Evolutionary conservation across 163 green algal species (phyloP), one percentile per base, ranked within the genome.

Genomic region (Chloroidium sp.): DNA sequence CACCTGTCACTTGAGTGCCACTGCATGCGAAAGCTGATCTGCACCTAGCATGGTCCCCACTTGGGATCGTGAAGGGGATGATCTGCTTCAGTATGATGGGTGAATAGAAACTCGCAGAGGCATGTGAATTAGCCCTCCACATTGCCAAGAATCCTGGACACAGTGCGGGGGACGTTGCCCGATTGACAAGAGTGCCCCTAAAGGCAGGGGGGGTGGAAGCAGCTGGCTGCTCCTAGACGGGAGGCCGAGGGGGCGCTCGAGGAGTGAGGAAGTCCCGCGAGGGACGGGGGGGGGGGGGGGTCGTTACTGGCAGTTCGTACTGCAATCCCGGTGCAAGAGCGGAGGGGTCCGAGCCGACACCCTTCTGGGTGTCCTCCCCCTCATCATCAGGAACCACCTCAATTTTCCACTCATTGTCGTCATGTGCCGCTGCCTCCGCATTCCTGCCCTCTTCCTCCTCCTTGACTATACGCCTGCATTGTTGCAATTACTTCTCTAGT

Each of bases 341-440:
- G 59, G 3, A 72, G 57, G 0, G 58, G 58, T 61, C 62, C 61
- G 61, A n/a, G 58, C 78, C 76, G 62, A 76, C 78, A 0, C 89
- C 87, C 89, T 93, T 85, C 0, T 82, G 85, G 68, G 87, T 95
- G 78, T 88, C 62, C 64, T 95, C n/a, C 0, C 91, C 92, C 74
- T 89, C 84, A 0, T 80, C 67, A 57, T 86, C 81, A 69, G 76
- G 78, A 1, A 83, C 80, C 74, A 97, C 90, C 79, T 95, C 89
- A 75, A 98, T 98, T 62, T 87, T 85, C 94, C 94, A 98, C 75
- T 97, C 91, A 81, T 98, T 98, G 62, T 90, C 88, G 36, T 95
- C 90, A 76, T 97, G 93, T 62, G 94, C 83, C 13, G 69, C 85
- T 3, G 79, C 86, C 0, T 78, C 84, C 0, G 81, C 85, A 8